phyloP scores from a whole-genome alignment of 2,329 filamentous ascomycete species.

The Aspergillus fumigatus region DNA sequence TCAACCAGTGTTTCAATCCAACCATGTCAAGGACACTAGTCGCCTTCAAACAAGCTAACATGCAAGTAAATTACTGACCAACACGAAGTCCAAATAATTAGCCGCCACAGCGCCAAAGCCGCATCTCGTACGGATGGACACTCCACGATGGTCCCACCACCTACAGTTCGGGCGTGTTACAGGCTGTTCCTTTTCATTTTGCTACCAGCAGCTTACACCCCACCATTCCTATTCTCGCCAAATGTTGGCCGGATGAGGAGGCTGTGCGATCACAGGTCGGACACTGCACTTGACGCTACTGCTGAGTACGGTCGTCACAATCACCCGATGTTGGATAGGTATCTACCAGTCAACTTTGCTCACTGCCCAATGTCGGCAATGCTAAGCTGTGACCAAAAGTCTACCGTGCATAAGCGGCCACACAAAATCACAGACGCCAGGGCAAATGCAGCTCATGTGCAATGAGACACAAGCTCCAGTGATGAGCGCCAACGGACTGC shows the following conservation, averaged over 20 bases:
- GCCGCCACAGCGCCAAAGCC: slow-evolving; percentile 1
- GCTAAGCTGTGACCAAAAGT: slow-evolving; percentile 20
- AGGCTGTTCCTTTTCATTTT: neutral
- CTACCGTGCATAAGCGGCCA: slow-evolving; percentile 18
- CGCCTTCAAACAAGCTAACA: neutral
- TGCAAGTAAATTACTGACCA: neutral
- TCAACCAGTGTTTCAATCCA: slow-evolving; percentile 22
- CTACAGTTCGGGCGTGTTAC: neutral
- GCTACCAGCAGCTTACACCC: neutral
- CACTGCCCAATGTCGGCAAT: slow-evolving; percentile 3
- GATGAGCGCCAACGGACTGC: neutral
- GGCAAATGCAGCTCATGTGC: slow-evolving; percentile 8
- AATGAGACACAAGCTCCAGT: neutral
- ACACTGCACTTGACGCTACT: neutral
- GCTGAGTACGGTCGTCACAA: slow-evolving; percentile 1
- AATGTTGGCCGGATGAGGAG: neutral
- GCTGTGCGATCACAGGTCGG: neutral
- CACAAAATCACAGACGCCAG: slow-evolving; percentile 5
- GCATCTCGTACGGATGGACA: neutral
- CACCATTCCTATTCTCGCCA: neutral
- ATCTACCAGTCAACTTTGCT: slow-evolving; percentile 4
- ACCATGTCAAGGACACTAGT: neutral
- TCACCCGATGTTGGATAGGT: neutral
- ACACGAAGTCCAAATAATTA: neutral
- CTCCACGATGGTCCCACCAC: neutral